Base-by-base conservation (phyloP, 2,329 filamentous ascomycete species). In the Phyllosticta citriasiana region DNA sequence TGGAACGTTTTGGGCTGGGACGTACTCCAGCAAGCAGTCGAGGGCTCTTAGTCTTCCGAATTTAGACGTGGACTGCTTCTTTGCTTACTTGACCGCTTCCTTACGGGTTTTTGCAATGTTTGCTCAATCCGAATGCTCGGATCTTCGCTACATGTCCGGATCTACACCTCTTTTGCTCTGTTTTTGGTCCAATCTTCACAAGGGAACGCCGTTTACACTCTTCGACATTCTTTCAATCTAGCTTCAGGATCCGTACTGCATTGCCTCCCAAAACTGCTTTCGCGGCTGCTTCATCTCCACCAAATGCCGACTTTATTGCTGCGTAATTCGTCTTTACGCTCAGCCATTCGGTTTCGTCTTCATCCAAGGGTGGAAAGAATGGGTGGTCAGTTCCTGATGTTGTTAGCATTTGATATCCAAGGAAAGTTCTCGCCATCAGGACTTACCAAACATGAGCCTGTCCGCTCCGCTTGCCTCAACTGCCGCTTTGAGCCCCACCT, bases 321-420 rank as follows among this genome's bases (percentile, higher is more conserved):
- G 76, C 67, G 63, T 79, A 80, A 65, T 85, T 86, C 47, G 78
- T 78, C 58, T 76, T 82, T 3, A 89, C 86, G 69, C 87, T 90
- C 67, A 86, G 80, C 87, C 88, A 91, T 67, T 86, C 81, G 47
- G 54, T 81, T 62, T 84, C 84, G 57, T 85, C 83, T 40, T 76
- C 78, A 33, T 79, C 80, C 19, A 91, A 73, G 0, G 88, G 88
- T n/a, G 89, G 89, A 73, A 93, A 93, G 76, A 93, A 92, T 0
- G 89, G 89, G 71, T 92, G 88, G 70, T 92, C 89, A 0, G 88
- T 92, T 26, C 88, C 79, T 75, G 66, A 59, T 7, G 63, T 57
- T 6, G 9, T 55, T 30, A 47, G 47, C 47, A 53, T 19, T 30
- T 10, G 12, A 4, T n/a, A 33, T 19, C 9, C n/a, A 54, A 62